Percentiles rank a stretch among this genome's conserved stretches.
Conservation (phyloP, 495 filamentous ascomycete species). For the Penicillium antarcticum region DNA sequence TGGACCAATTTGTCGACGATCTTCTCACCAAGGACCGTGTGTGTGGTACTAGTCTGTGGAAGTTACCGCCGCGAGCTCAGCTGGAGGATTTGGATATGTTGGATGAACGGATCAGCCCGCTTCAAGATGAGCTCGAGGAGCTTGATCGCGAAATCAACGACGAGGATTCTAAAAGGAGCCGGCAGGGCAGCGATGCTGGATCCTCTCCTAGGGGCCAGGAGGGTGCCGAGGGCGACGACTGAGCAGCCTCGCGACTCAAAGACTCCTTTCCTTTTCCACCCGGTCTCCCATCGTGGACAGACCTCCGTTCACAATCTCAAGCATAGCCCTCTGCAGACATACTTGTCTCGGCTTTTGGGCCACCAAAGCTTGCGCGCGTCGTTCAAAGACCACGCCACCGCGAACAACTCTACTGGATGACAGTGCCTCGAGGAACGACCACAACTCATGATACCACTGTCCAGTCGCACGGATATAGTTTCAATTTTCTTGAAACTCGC, state of each 20-base stretch:
- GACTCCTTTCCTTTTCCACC: background rate
- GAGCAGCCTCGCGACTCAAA: background rate
- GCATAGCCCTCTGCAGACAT: too few species aligned
- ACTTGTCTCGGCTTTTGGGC: too few species aligned
- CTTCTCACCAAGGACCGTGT: slow-evolving; percentile 85
- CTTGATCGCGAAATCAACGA: slow-evolving; percentile 66
- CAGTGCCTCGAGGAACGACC: too few species aligned
- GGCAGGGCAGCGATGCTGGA: slow-evolving; percentile 16
- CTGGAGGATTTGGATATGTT: slow-evolving; percentile 88
- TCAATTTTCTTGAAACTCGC: too few species aligned
- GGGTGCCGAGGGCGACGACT: slow-evolving; percentile 24
- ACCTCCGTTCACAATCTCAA: too few species aligned
- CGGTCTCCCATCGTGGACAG: too few species aligned
- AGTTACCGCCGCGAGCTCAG: slow-evolving; percentile 75
- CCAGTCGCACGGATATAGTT: too few species aligned
- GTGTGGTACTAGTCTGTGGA: slow-evolving; percentile 89
- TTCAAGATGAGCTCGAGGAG: slow-evolving; percentile 80
- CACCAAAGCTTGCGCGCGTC: too few species aligned
- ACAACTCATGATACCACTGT: too few species aligned
- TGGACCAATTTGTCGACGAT: slow-evolving; percentile 95
- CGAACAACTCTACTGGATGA: too few species aligned
- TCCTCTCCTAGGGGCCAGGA: slow-evolving; percentile 4
- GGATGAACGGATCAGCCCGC: slow-evolving; percentile 78
- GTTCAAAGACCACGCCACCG: too few species aligned
- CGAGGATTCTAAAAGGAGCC: slow-evolving; percentile 16